phyloP scores from a whole-genome alignment of 2,329 filamentous ascomycete genomes.

The Emericellopsis cladophorae region DNA sequence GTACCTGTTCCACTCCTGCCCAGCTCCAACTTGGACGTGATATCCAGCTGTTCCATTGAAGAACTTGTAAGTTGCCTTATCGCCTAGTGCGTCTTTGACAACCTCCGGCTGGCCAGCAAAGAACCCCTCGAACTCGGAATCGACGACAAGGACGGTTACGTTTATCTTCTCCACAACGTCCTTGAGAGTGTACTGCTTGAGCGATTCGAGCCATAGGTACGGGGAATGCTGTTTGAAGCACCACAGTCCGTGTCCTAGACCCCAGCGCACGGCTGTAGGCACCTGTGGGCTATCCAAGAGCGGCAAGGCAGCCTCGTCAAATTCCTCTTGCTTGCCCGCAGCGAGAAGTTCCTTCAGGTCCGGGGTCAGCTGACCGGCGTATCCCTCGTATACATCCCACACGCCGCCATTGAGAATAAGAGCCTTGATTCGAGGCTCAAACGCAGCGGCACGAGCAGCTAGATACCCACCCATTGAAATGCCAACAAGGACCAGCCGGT shows the following conservation, averaged over 20 bases:
- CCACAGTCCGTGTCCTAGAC: slow-evolving; percentile 13
- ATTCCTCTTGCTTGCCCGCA: slow-evolving; percentile 5
- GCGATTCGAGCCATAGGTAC: slow-evolving; percentile 7
- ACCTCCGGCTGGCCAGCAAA: slow-evolving; percentile 5
- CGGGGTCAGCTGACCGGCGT: slow-evolving; percentile 3
- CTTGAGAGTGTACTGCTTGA: slow-evolving; percentile 7
- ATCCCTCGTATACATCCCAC: slow-evolving; percentile 10
- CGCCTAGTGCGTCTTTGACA: slow-evolving; percentile 6
- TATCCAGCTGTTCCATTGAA: slow-evolving; percentile 6
- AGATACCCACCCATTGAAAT: slow-evolving; percentile 28
- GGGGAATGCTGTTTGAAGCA: slow-evolving; percentile 11
- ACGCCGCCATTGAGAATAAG: slow-evolving; percentile 25
- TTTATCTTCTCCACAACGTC: slow-evolving; percentile 8
- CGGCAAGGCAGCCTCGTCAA: slow-evolving; percentile 8
- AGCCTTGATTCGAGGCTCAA: slow-evolving; percentile 28
- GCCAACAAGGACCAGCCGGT: slow-evolving; percentile 21
- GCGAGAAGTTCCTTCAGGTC: slow-evolving; percentile 4
- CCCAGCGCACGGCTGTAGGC: slow-evolving; percentile 9
- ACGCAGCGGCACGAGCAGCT: slow-evolving; percentile 25
- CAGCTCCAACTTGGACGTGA: slow-evolving; percentile 7
- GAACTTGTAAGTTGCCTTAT: slow-evolving; percentile 2
- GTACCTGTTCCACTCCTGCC: slow-evolving; percentile 7
- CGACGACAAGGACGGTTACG: slow-evolving; percentile 10
- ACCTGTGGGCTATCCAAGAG: slow-evolving; percentile 1
- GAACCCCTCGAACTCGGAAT: slow-evolving; percentile 8